Base-by-base conservation (phyloP, 148 eudicot species). In the Pharnaceum exiguum region DNA sequence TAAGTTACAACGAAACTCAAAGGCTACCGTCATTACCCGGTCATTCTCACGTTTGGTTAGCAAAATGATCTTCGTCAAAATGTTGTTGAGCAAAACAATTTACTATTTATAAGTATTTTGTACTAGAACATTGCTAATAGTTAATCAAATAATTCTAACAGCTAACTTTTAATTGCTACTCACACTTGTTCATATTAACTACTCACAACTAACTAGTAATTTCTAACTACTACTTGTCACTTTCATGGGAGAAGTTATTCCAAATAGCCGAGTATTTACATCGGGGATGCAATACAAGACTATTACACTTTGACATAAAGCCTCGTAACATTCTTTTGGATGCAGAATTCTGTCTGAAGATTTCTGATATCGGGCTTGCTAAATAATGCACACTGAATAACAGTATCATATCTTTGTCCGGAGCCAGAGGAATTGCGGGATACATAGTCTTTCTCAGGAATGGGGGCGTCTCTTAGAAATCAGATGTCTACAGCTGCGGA, bases 281-380 rank as follows among this genome's bases (percentile, higher is more conserved):
- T 62, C 8, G 73, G 73, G 1, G 67, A 10, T 71, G 65, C 25
- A 71, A 44, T 8, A 68, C 66, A 55, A 55, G 73, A 38, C 59
- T 71, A 28, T 39, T 58, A 22, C 73, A 68, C 33, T 69, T 74
- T 42, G 71, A 75, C 38, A 75, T 75, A 37, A 75, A 75, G 48
- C 75, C 78, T 22, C 74, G 60, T 0, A 74, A 59, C 55, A 74
- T 69, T 13, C 47, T 74, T 13, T 38, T 65, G 8, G 57, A 55
- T 5, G 68, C 22, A 24, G 31, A 69, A 2, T 60, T 47, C 13
- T 53, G 70, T 27, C 74, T 67, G 9, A 74, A 70, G 47, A 62
- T 70, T 2, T 55, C 71, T 13, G 71, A 75, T 32, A 65, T 70
- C 36, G 75, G 75, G 17, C 54, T 75, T 0, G 71, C 72, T 26